A percentile compares a stretch with the other conserved stretches of the same genome.
Conservation (phyloP, 306 rosid species). For the Quercus suber region DNA sequence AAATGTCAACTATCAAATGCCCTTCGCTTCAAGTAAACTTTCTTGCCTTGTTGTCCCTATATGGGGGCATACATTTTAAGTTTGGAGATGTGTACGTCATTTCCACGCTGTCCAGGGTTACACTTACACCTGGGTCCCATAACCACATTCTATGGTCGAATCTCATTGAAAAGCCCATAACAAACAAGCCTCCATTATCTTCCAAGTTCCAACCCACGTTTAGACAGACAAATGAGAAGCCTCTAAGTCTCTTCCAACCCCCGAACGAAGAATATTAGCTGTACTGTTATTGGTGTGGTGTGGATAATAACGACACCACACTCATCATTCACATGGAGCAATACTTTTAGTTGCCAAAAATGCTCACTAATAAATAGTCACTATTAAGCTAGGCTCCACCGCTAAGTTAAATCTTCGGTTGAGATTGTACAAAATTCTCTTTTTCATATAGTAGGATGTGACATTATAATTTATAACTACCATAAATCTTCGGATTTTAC, state of each 20-base stretch:
- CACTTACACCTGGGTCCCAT: not conserved
- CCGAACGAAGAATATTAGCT: not conserved
- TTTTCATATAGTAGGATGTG: no score
- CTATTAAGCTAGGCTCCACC: no score
- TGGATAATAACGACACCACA: not conserved
- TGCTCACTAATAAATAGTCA: no score
- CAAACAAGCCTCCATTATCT: not conserved
- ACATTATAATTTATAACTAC: no score
- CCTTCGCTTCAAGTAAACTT: no score
- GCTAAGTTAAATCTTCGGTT: no score
- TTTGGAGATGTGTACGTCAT: not conserved
- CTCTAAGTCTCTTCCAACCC: not conserved
- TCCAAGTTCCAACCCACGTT: not conserved
- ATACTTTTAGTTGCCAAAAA: no score
- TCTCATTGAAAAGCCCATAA: not conserved
- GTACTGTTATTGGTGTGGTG: not conserved
- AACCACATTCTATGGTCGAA: not conserved
- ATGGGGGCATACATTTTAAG: no score
- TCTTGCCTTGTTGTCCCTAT: no score
- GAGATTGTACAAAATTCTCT: no score
- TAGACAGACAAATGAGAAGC: not conserved
- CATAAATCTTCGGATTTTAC: no score
- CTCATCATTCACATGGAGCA: not conserved
- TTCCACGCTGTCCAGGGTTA: not conserved
- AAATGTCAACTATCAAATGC: no score